Conservation (phyloP, 495 filamentous ascomycete genomes). For the Aspergillus avenaceus region DNA sequence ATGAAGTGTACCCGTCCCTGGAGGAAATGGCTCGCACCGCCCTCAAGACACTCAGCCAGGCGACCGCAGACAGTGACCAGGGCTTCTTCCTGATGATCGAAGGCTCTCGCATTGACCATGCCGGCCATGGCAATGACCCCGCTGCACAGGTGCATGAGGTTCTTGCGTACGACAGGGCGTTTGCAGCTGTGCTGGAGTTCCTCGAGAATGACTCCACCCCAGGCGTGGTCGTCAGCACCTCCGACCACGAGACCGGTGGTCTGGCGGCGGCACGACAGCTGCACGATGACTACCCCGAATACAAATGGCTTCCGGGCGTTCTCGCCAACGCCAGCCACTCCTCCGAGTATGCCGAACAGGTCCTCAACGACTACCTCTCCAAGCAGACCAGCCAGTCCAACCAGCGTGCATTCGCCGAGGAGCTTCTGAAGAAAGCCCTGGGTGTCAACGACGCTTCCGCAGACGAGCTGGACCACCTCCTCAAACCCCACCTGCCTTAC, state of each 20-base stretch:
- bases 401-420: conserved; percentile 51
- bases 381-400: conserved; percentile 16
- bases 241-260: conserved; percentile 94
- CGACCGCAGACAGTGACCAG: conserved; percentile 78
- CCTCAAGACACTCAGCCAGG: conserved; percentile 70
- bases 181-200: conserved; percentile 79
- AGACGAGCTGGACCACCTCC: conserved; percentile 62
- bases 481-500: conserved; percentile 43
- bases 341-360: conserved; percentile 59
- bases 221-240: conserved; percentile 79
- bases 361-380: conserved; percentile 55
- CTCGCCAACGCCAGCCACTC: conserved; percentile 80
- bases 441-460: conserved; percentile 72
- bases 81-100: conserved; percentile 99
- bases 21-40: conserved; percentile 90
- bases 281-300: conserved; percentile 62
- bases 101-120: conserved; percentile 92
- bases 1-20: conserved; percentile 79
- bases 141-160: conserved; percentile 94
- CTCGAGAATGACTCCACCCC: conserved; percentile 67
- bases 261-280: conserved; percentile 75
- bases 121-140: conserved; percentile 91
- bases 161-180: conserved; percentile 83
- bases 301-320: conserved; percentile 81
- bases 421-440: conserved; percentile 60